phyloP scores from a whole-genome alignment of 1,284 basidiomycete genomes.

The Cryptococcus amylolentus region DNA sequence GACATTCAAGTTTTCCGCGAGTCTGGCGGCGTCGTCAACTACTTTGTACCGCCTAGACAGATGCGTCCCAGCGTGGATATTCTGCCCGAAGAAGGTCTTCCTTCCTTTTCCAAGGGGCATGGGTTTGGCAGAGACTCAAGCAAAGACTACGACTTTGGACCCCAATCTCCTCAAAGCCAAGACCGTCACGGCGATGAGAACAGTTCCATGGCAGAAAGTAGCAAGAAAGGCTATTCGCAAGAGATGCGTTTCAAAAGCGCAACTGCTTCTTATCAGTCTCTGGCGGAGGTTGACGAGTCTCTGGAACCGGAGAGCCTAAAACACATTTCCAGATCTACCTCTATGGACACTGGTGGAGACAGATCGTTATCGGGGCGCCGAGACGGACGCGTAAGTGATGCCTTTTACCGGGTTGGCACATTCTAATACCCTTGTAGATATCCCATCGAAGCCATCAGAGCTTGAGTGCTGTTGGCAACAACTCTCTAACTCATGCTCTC shows the following conservation, averaged over 20 bases:
- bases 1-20: constrained; percentile 36
- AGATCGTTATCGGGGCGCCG: background rate
- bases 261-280: constrained; percentile 16
- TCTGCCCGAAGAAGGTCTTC: constrained; percentile 6
- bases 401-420: background rate
- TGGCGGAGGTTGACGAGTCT: constrained; percentile 10
- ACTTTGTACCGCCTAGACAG: constrained; percentile 38
- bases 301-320: constrained; percentile 1
- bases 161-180: background rate
- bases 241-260: constrained; percentile 1
- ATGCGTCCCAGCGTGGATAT: constrained; percentile 7
- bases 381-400: constrained; percentile 3
- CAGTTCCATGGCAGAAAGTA: constrained; percentile 19
- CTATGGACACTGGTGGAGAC: constrained; percentile 13
- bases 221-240: constrained; percentile 2
- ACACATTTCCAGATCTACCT: constrained; percentile 15
- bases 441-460: constrained; percentile 27
- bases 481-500: constrained; percentile 20
- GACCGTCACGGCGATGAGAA: constrained; percentile 6
- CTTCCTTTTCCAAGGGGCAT: background rate
- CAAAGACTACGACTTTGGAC: background rate
- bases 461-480: constrained; percentile 18
- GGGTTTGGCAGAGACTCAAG: background rate
- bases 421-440: constrained; percentile 7
- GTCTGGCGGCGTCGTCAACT: constrained; percentile 35